A percentile compares a stretch with the other conserved stretches of the same genome.
These are phyloP conservation scores for Curvularia eragrostidis DNA, from an alignment of 2,329 filamentous ascomycete species.

Conservation along the genomic window DNA sequence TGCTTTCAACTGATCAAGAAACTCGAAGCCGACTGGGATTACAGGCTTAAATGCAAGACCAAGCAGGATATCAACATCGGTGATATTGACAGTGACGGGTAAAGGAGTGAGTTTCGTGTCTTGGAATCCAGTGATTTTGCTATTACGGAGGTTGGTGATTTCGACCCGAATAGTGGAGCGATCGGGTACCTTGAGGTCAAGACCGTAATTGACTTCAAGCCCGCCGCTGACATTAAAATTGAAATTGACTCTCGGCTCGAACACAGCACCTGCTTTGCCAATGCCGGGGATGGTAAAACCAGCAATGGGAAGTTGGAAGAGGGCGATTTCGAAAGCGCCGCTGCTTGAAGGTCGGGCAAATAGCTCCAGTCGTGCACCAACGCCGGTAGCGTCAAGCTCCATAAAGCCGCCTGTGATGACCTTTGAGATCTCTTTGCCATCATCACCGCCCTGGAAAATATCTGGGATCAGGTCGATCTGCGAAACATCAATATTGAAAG, in stretches of 20 bases:
- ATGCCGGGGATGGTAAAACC: constrained; percentile 47
- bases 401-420: constrained; percentile 45
- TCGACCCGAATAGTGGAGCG: constrained; percentile 40
- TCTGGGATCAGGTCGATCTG: constrained; percentile 35
- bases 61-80: constrained; percentile 37
- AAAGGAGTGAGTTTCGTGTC: constrained; percentile 39
- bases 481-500: constrained; percentile 36
- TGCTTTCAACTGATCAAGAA: constrained; percentile 37
- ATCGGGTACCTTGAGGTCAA: constrained; percentile 45
- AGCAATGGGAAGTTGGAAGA: constrained; percentile 38
- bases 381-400: constrained; percentile 38
- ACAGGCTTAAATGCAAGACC: constrained; percentile 41
- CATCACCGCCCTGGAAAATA: constrained; percentile 33
- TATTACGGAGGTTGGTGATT: constrained; percentile 32
- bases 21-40: constrained; percentile 47
- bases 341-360: constrained; percentile 35
- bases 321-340: constrained; percentile 30
- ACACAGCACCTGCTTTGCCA: constrained; percentile 46
- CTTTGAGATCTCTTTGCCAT: constrained; percentile 32
- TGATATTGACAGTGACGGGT: constrained; percentile 42
- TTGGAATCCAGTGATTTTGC: constrained; percentile 38
- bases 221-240: constrained; percentile 37
- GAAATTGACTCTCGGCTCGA: constrained; percentile 38
- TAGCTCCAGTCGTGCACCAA: constrained; percentile 47
- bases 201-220: constrained; percentile 47